Evolutionary conservation across 2,329 filamentous ascomycete species (phyloP), one percentile per base, ranked within the genome.

Genomic region (Onygena corvina): DNA sequence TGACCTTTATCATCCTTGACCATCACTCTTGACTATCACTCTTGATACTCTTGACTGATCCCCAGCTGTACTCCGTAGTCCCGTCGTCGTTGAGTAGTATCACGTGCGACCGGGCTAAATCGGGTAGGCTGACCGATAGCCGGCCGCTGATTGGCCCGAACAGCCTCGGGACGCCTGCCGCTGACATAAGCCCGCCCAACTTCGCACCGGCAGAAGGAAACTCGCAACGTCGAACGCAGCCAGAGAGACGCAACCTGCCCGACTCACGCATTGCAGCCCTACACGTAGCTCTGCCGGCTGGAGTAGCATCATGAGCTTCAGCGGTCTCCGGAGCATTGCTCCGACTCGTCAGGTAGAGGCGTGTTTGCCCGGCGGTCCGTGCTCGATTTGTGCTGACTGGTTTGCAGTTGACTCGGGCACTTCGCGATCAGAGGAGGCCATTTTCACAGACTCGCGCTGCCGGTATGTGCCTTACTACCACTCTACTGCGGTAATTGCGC

Each of bases 361-460:
- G 16, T 31, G 56, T 57, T 55, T 38, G 21, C 25, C 38, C 14
- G 21, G n/a, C 14, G 36, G 25, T 46, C 36, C 20, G 12, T 23
- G 16, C 6, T 31, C 18, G 4, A 14, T 42, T 48, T 20, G 30
- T 23, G 20, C 33, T 31, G 38, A 36, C 31, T 21, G 50, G 40
- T 48, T n/a, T 53, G 51, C 58, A 86, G 82, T 76, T 85, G 65
- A 76, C 79, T 57, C 76, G 76, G 62, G 69, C 74, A 59, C 67
- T 80, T 60, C 77, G 76, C 68, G 75, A 73, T 61, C 79, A 85
- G 63, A 74, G 76, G 63, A 79, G 89, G 70, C 75, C 81, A 53
- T 96, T 98, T 72, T 94, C 90, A 54, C 87, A 86, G 55, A 90
- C 90, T 56, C 80, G 83, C 63, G 80, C 86, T 58, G 83, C 80